Evolutionary conservation across 2,329 filamentous ascomycete genomes (phyloP), one percentile per base, ranked within the genome.

Genomic region (Ciborinia camelliae): DNA sequence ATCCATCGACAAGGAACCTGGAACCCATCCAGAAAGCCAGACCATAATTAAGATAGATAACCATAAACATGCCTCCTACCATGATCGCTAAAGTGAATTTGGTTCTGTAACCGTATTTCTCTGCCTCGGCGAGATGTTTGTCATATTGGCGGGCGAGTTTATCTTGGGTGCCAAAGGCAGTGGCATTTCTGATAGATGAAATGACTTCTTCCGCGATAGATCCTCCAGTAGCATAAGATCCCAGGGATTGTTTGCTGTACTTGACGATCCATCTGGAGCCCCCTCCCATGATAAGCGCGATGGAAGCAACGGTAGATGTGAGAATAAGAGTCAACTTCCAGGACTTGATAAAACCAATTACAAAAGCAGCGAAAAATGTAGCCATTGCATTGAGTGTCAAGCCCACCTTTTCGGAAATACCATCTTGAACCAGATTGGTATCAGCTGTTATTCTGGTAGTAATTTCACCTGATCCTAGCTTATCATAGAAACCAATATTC

Each of bases 241-340:
- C 82, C 57, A 97, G 81, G 1, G 90, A 89, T 65, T 86, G 80
- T 77, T 92, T 94, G 77, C 89, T 93, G 77, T 85, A 94, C 75
- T 88, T 91, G 74, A 96, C 81, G 71, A 97, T 89, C 72, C 92
- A 90, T 3, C 78, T 80, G 5, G 90, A 91, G 18, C 90, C 87
- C 59, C 81, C 79, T 52, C 88, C 91, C 87, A 96, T 95, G 69
- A 89, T 82, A 18, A 90, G 68, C n/a, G 91, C 77, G 58, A 98
- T 86, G 2, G 92, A 90, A 51, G 94, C 80, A 67, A 98, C 87
- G 1, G 90, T 92, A 0, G 90, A 94, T 30, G 86, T 83, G 47
- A 97, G 83, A 70, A 99, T 97, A 60, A 97, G 79, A 0, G 95
- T 95, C 68, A 98, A 81, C 77, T 95, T 97, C 91, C 94, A 97